Percentiles rank a stretch among this genome's conserved stretches.
These are phyloP conservation scores for Brasilioporus rufonigricans DNA, from an alignment of 768 basidiomycete species.

Conservation along the genomic window DNA sequence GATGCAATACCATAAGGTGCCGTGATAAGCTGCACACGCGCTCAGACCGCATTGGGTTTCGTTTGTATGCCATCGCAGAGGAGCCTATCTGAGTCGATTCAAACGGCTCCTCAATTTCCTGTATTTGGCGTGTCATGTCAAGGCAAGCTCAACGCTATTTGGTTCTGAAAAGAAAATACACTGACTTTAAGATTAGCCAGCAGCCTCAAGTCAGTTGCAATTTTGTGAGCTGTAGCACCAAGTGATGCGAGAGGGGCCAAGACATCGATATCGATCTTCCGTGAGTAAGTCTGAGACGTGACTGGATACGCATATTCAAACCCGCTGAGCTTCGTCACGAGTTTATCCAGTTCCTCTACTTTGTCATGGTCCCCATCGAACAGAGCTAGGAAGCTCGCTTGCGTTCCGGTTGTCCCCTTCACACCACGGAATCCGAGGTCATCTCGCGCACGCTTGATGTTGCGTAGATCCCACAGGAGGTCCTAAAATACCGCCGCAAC, in stretches of 20 bases:
- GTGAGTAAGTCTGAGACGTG: conserved; percentile 97
- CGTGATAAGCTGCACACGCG: conserved; percentile 95
- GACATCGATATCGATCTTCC: conserved; percentile 95
- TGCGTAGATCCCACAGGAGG: conserved; percentile 93
- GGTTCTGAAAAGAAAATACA: background rate
- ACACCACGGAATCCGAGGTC: conserved; percentile 97
- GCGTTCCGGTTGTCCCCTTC: conserved; percentile 99
- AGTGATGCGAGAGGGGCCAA: conserved; percentile 85
- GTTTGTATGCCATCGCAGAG: conserved; percentile 98
- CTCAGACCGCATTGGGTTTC: conserved; percentile 99
- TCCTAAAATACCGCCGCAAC: conserved; percentile 48
- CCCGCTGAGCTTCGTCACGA: conserved; percentile 88
- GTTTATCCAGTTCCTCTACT: conserved; percentile 85
- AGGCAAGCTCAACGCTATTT: background rate
- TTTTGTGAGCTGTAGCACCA: conserved; percentile 96
- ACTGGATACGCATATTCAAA: conserved; percentile 96
- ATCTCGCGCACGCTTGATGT: conserved; percentile 83
- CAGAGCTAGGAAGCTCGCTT: conserved; percentile 90
- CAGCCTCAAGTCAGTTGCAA: conserved; percentile 92
- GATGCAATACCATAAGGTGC: conserved; percentile 93
- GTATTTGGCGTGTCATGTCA: conserved; percentile 3
- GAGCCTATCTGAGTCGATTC: conserved; percentile 98
- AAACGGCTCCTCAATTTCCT: conserved; percentile 99
- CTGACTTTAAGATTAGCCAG: conserved; percentile 88
- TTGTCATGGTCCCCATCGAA: conserved; percentile 96